phyloP scores from a whole-genome alignment of 768 basidiomycete species.

The Xerocomus potaroensis region DNA sequence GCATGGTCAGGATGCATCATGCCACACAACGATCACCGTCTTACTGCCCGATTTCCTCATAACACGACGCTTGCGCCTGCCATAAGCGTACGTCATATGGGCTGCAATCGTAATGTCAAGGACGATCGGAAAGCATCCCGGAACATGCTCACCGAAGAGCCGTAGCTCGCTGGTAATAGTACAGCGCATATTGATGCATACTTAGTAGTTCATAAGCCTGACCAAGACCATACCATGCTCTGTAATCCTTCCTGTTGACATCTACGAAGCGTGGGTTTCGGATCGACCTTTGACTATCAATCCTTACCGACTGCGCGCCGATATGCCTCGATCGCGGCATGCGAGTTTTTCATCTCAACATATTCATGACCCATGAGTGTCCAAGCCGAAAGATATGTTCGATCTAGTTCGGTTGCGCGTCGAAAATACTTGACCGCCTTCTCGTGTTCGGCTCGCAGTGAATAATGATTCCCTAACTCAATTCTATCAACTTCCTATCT shows the following conservation, averaged over 20 bases:
- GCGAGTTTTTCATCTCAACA: constrained; percentile 98
- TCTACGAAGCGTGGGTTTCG: constrained; percentile 46
- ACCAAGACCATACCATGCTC: constrained; percentile 98
- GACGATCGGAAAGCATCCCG: background rate
- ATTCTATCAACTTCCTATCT: background rate
- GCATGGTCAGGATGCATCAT: constrained; percentile 2
- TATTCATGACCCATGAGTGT: constrained; percentile 99
- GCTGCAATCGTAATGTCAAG: constrained; percentile 35
- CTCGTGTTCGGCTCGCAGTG: constrained; percentile 87
- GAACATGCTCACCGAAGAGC: constrained; percentile 63
- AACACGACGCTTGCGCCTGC: constrained; percentile 92
- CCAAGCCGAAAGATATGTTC: constrained; percentile 95
- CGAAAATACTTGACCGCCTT: constrained; percentile 95
- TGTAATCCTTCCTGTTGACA: constrained; percentile 93
- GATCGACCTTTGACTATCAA: background rate
- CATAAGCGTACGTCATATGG: constrained; percentile 96
- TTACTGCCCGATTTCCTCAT: constrained; percentile 86
- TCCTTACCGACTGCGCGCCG: constrained; percentile 88
- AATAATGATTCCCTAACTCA: constrained; percentile 89
- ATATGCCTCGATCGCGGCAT: constrained; percentile 98
- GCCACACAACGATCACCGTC: constrained; percentile 10
- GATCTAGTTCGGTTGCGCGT: constrained; percentile 90
- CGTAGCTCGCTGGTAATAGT: constrained; percentile 96
- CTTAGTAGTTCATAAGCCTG: constrained; percentile 96
- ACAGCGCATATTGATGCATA: constrained; percentile 94